Conservation (phyloP, 805 yeast species). For the Metschnikowia sp. region DNA sequence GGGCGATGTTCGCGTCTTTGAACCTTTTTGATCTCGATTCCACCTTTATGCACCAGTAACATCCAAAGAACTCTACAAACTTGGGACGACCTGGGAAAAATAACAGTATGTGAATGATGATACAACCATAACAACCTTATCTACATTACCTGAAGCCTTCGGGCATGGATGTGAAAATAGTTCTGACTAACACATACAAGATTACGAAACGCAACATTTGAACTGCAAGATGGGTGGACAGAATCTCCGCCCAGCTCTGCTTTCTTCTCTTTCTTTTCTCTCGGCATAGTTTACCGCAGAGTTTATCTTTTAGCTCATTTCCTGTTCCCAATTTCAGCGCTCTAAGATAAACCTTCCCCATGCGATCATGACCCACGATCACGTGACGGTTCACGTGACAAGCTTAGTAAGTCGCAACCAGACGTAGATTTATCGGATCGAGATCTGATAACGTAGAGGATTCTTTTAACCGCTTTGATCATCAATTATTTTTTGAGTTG, state of each 20-base stretch:
- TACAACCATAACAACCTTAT: slow-evolving; percentile 18
- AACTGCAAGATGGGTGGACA: too few relatives aligned
- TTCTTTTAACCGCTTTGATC: neutral
- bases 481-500: neutral
- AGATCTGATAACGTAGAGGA: neutral
- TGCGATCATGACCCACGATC: too few relatives aligned
- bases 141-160: slow-evolving; percentile 21
- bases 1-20: neutral
- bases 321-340: too few relatives aligned
- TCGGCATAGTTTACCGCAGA: neutral
- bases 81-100: neutral
- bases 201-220: neutral
- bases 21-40: neutral
- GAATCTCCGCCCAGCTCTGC: neutral
- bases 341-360: too few relatives aligned
- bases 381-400: too few relatives aligned
- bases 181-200: slow-evolving; percentile 23
- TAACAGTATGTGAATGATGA: slow-evolving; percentile 21
- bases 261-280: neutral
- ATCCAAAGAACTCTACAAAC: neutral
- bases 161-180: slow-evolving; percentile 16
- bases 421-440: too few relatives aligned
- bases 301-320: too few relatives aligned
- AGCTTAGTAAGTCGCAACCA: too few relatives aligned
- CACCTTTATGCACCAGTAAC: too few relatives aligned